phyloP scores from a whole-genome alignment of 1,139 yeast genomes.

The Yamadazyma diddensiae region DNA sequence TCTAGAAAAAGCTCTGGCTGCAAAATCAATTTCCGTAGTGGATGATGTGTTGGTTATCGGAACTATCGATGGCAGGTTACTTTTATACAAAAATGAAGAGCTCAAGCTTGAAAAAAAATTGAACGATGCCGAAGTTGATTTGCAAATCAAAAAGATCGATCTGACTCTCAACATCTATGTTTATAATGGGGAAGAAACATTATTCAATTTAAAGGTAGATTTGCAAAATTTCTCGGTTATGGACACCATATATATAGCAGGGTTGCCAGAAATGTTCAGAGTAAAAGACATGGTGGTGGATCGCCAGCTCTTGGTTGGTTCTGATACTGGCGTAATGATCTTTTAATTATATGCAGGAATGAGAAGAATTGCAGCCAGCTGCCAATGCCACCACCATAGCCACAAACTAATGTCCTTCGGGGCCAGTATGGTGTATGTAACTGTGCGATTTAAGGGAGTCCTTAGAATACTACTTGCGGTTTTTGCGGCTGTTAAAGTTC shows the following conservation, averaged over 20 bases:
- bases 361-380: no score
- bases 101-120: slow-evolving; percentile 9
- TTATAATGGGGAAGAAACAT: slow-evolving; percentile 24
- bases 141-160: slow-evolving; percentile 2
- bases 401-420: no score
- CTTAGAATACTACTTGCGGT: no score
- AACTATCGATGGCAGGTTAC: slow-evolving; percentile 18
- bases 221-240: slow-evolving; percentile 2
- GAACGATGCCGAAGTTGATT: slow-evolving; percentile 10
- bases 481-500: no score
- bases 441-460: no score
- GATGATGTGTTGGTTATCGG: slow-evolving; percentile 23
- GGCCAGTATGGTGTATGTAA: no score
- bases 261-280: slow-evolving; percentile 22
- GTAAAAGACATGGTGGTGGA: slow-evolving; percentile 13
- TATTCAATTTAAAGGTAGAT: slow-evolving; percentile 15
- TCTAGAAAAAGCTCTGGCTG: slow-evolving; percentile 8
- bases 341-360: no score
- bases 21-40: slow-evolving; percentile 13
- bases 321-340: slow-evolving; percentile 14
- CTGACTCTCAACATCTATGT: slow-evolving; percentile 5
- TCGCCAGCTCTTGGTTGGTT: slow-evolving; percentile 11
- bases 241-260: slow-evolving; percentile 17
- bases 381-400: no score
- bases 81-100: slow-evolving; percentile 11